These are phyloP conservation scores for Nicotiana benthamiana DNA, from an alignment of 257 asterid species.

Conservation along the genomic window DNA sequence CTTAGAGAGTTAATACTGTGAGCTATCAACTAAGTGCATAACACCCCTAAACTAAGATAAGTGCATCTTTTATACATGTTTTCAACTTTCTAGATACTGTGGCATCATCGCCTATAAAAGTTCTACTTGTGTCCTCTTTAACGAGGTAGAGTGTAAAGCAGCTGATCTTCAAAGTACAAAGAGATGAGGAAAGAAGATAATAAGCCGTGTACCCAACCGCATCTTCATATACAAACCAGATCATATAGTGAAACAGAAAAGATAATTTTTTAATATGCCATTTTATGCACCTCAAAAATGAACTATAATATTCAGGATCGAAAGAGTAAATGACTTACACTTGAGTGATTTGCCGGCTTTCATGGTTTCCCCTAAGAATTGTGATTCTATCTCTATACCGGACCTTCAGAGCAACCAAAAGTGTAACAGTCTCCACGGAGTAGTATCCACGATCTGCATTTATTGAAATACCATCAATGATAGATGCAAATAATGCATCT, in stretches of 20 bases:
- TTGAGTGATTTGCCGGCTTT: conserved; percentile 97
- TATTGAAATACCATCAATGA: conserved; percentile 15
- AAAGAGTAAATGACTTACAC: conserved; percentile 51
- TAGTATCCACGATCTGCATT: conserved; percentile 97
- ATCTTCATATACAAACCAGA: not conserved
- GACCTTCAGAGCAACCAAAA: conserved; percentile 92
- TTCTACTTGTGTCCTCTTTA: not conserved
- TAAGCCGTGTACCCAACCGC: not conserved
- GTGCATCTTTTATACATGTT: not conserved
- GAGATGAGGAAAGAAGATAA: not conserved
- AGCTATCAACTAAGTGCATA: not conserved
- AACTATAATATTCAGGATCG: not conserved
- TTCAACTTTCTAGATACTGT: not conserved
- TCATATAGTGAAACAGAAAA: not conserved
- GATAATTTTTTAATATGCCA: not conserved
- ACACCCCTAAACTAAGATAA: not conserved
- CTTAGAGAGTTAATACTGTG: not conserved
- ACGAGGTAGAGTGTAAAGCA: not conserved
- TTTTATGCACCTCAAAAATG: not conserved
- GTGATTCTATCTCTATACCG: conserved; percentile 96
- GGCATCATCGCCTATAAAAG: not conserved
- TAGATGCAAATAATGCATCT: not conserved
- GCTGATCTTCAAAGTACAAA: not conserved
- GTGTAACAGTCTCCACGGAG: conserved; percentile 94
- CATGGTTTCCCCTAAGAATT: conserved; percentile 94